Base-by-base conservation (phyloP, 352 stramenopile species). In the Blastocystis sp. region DNA sequence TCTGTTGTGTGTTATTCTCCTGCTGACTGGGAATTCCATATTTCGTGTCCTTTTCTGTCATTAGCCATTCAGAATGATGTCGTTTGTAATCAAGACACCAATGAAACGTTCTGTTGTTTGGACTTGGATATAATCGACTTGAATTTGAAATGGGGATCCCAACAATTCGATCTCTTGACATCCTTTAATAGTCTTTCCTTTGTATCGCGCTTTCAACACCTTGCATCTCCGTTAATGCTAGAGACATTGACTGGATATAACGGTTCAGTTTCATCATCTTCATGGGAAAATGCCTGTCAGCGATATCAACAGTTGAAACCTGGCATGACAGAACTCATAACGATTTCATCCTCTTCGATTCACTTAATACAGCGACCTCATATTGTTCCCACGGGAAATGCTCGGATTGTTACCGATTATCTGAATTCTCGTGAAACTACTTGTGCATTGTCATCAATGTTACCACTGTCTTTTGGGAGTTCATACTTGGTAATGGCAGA, bases 151-250 rank as follows among this genome's bases (percentile, higher is more conserved):
- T 16, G 57, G 42, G 69, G 69, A 59, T 32, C 43, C 7, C 69
- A 80, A 59, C 37, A 80, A 46, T 42, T 63, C 16, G 69, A 80
- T 35, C 16, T 59, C n/a, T 65, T 54, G 42, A 12, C 27, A 52
- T 46, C 42, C n/a, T 59, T 80, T 4, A 12, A 12, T 0, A 16
- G 46, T 14, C 11, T 61, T n/a, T 54, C n/a, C n/a, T 27, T 59
- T 16, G n/a, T 39, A 14, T 37, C 46, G 3, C 46, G 19, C 1
- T 80, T 80, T 54, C 39, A 35, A 46, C 39, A 46, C 19, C 3
- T 61, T 61, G 59, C 59, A 1, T 9, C 37, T 12, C 66, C 66
- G 9, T 35, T 78, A 16, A 27, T 59, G n/a, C 39, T 43, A 3
- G 39, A 59, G 37, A 35, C 16, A 12, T 19, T 59, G 6, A 57